Evolutionary conservation across 1,139 yeast genomes (phyloP).

Genomic region (Taiozyma sp.): DNA sequence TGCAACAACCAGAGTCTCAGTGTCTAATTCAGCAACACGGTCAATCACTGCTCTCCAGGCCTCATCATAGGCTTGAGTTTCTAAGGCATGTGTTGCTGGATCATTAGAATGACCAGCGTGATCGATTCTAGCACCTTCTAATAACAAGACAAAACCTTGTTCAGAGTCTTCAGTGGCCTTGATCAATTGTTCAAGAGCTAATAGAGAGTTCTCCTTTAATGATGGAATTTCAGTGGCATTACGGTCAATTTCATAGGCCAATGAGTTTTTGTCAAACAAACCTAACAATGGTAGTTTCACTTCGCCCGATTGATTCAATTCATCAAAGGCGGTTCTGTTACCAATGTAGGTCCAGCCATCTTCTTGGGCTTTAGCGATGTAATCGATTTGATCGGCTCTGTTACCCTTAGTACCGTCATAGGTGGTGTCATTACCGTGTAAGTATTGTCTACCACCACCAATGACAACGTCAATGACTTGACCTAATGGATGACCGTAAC

Average conservation of each 20-base stretch:
- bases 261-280: slow-evolving; percentile 12
- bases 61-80: slow-evolving; percentile 18
- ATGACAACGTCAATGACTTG: slow-evolving; percentile 21
- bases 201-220: slow-evolving; percentile 17
- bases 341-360: slow-evolving; percentile 23
- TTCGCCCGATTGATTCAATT: slow-evolving; percentile 11
- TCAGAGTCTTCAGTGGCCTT: slow-evolving; percentile 20
- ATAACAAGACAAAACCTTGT: slow-evolving; percentile 20
- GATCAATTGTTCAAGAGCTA: slow-evolving; percentile 21
- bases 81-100: slow-evolving; percentile 19
- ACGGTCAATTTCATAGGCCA: slow-evolving; percentile 22
- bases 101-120: slow-evolving; percentile 23
- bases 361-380: slow-evolving; percentile 17
- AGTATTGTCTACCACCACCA: slow-evolving; percentile 24
- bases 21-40: slow-evolving; percentile 17
- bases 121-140: slow-evolving; percentile 24
- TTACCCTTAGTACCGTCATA: slow-evolving; percentile 18
- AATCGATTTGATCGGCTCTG: slow-evolving; percentile 20
- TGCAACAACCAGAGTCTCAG: slow-evolving; percentile 21
- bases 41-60: slow-evolving; percentile 22
- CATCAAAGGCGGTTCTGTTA: slow-evolving; percentile 16
- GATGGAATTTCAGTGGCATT: slow-evolving; percentile 18
- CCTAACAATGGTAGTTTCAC: slow-evolving; percentile 19
- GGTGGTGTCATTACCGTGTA: slow-evolving; percentile 18
- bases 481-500: slow-evolving; percentile 22